Evolutionary conservation across 2,329 filamentous ascomycete genomes (phyloP), one percentile per base, ranked within the genome.

Genomic region (Alternaria ventricosa): DNA sequence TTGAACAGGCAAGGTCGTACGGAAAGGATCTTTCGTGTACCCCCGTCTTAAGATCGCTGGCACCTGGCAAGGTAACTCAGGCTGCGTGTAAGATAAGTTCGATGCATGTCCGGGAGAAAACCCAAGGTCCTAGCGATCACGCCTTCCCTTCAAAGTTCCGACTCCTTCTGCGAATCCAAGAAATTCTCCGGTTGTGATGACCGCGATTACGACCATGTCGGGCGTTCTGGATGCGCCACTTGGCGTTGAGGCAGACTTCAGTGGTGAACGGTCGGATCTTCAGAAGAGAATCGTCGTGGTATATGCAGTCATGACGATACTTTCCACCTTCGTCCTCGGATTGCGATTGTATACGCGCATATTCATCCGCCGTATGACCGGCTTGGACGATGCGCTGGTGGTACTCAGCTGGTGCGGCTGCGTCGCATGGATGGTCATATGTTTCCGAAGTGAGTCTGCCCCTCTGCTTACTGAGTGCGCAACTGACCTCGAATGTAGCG

Each of bases 301-400:
- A 22, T 66, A 70, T 55, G 44, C 63, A 23, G 50, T 57, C 4
- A 57, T 68, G 59, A 71, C 63, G 11, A 55, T 55, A 8, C 20
- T 71, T 10, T 69, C 69, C 22, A 60, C 66, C 6, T 27, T 66
- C 9, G 44, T 66, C 13, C 55, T 71, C 9, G 57, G 43, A 2
- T 49, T 71, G 44, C 63, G 69, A 41, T 20, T 71, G n/a, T 69
- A 70, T 54, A 71, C 69, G 8, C 65, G 69, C 10, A 57, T 60
- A 20, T 67, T 61, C 49, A 64, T 71, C 53, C 60, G 57, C 15
- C 33, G 33, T 11, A 57, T 27, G 20, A 59, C 63, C 3, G 67
- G 67, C n/a, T 25, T 67, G 23, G 69, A 71, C 41, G 69, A 71
- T 49, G 44, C 33, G 27, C 36, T 71, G 15, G 61, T 68, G 20